phyloP scores from a whole-genome alignment of 2,329 filamentous ascomycete genomes.

The Trichoderma aggressivum region DNA sequence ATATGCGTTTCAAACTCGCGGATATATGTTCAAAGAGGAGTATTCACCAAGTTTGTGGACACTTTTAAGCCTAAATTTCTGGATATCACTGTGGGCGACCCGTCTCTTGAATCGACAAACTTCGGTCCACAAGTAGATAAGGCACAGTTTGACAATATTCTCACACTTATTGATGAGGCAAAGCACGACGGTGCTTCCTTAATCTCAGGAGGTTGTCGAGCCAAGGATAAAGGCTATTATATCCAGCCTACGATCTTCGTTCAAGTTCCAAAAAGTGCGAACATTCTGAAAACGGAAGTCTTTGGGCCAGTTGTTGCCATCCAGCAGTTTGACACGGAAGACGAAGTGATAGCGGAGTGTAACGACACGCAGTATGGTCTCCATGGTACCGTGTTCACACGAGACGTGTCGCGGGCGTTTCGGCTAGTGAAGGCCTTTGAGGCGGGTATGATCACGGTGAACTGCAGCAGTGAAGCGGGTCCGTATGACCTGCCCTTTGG shows the following conservation, averaged over 20 bases:
- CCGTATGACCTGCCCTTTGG: slow-evolving; percentile 27
- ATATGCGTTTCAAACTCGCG: slow-evolving; percentile 58
- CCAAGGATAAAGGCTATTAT: slow-evolving; percentile 26
- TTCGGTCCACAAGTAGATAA: slow-evolving; percentile 50
- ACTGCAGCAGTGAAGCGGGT: slow-evolving; percentile 27
- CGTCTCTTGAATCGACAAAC: slow-evolving; percentile 31
- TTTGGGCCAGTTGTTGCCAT: slow-evolving; percentile 32
- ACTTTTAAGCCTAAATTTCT: slow-evolving; percentile 55
- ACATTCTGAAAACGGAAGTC: slow-evolving; percentile 31
- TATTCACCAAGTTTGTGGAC: slow-evolving; percentile 58
- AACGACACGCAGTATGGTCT: slow-evolving; percentile 50
- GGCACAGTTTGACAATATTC: slow-evolving; percentile 59
- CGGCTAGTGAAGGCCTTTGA: slow-evolving; percentile 47
- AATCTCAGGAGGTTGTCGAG: slow-evolving; percentile 20
- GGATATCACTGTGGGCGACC: slow-evolving; percentile 35
- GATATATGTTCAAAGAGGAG: slow-evolving; percentile 54
- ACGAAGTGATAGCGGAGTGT: slow-evolving; percentile 27
- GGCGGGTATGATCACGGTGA: slow-evolving; percentile 43
- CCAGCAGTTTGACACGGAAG: slow-evolving; percentile 27
- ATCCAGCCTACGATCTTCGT: slow-evolving; percentile 31
- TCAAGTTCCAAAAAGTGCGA: slow-evolving; percentile 26
- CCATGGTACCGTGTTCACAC: slow-evolving; percentile 53
- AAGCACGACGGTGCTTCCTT: slow-evolving; percentile 22
- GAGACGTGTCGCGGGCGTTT: slow-evolving; percentile 37
- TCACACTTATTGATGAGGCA: slow-evolving; percentile 50